These are phyloP conservation scores for Capsicum rhomboideum DNA, from an alignment of 257 asterid genomes.

Conservation along the genomic window DNA sequence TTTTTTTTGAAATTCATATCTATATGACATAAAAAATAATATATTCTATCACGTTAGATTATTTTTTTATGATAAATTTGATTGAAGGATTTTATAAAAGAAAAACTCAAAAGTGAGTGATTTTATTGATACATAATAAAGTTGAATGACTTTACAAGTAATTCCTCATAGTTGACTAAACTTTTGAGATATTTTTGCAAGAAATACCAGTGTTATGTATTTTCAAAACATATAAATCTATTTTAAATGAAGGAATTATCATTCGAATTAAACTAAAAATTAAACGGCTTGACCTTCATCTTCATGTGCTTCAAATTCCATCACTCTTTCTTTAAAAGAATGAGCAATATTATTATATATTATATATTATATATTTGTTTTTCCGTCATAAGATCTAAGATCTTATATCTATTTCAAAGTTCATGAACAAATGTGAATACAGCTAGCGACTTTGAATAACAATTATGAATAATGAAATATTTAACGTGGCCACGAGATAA, in stretches of 20 bases:
- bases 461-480: not conserved
- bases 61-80: no score
- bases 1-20: no score
- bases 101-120: no score
- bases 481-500: not conserved
- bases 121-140: no score
- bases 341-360: not conserved
- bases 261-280: not conserved
- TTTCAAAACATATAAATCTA: not conserved
- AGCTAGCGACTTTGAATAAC: not conserved
- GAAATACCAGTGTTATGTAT: not conserved
- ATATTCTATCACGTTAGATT: no score
- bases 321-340: not conserved
- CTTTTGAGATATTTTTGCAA: not conserved
- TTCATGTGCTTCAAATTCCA: not conserved
- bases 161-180: no score
- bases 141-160: no score
- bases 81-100: no score
- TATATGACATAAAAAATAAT: no score
- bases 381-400: not conserved
- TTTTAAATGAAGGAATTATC: not conserved
- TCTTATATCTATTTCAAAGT: not conserved
- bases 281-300: not conserved
- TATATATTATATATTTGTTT: not conserved
- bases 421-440: not conserved